Conservation (phyloP, 2,329 filamentous ascomycete species). For the Delphinella strobiligena region DNA sequence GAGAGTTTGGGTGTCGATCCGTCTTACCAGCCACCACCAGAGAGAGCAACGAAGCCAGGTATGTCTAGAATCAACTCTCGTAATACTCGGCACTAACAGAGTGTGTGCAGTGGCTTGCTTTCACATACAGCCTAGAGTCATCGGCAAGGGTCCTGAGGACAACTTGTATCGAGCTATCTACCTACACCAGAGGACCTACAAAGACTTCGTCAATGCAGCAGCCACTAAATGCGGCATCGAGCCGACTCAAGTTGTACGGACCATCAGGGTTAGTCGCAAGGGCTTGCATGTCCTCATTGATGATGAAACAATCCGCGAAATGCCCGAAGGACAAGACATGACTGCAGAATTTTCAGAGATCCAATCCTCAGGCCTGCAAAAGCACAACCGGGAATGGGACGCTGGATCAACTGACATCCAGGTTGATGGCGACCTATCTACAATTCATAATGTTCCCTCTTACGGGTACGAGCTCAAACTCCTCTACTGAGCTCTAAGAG, state of each 20-base stretch:
- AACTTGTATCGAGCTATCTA: constrained; percentile 79
- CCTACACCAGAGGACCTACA: constrained; percentile 60
- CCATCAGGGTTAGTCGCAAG: constrained; percentile 58
- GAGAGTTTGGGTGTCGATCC: constrained; percentile 85
- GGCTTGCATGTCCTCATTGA: constrained; percentile 79
- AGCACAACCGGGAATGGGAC: constrained; percentile 38
- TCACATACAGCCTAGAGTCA: constrained; percentile 54
- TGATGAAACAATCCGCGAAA: constrained; percentile 72
- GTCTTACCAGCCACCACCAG: constrained; percentile 66
- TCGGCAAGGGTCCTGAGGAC: constrained; percentile 36
- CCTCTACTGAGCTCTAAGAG: constrained; percentile 26
- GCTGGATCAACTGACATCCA: constrained; percentile 35
- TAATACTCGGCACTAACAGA: constrained; percentile 3
- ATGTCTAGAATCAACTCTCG: constrained; percentile 22
- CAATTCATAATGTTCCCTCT: constrained; percentile 30
- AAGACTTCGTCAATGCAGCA: constrained; percentile 61
- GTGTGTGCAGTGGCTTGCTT: constrained; percentile 65
- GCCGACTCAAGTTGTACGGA: constrained; percentile 54
- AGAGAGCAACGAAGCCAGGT: constrained; percentile 57
- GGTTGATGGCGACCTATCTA: constrained; percentile 34
- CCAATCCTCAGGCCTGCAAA: constrained; percentile 29
- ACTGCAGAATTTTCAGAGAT: constrained; percentile 52
- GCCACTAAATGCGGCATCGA: constrained; percentile 74
- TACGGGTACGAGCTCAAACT: constrained; percentile 38
- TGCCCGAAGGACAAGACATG: constrained; percentile 90